A percentile compares a stretch with the other conserved stretches of the same genome.
These are phyloP conservation scores for Aspergillus pseudotamarii DNA, from an alignment of 2,329 filamentous ascomycete species.

Conservation along the genomic window DNA sequence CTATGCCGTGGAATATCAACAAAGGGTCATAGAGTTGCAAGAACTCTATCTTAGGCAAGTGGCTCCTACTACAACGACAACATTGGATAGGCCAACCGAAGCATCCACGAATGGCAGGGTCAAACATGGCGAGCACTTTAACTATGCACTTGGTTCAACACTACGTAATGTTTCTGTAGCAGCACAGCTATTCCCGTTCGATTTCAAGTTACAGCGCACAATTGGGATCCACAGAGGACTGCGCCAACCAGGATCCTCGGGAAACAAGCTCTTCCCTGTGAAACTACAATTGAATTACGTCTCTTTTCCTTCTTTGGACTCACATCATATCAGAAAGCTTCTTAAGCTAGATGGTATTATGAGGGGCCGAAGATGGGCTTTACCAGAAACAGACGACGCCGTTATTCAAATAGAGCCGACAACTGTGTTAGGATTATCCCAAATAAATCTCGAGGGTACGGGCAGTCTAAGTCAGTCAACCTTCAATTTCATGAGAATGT, in stretches of 20 bases:
- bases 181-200: neutral
- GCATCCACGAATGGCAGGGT: neutral
- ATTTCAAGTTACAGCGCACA: neutral
- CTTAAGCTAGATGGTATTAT: slow-evolving; percentile 1
- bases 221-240: neutral
- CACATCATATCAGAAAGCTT: neutral
- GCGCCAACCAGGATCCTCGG: neutral
- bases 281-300: neutral
- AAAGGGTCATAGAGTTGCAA: neutral
- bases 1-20: neutral
- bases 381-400: neutral
- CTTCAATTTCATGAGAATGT: neutral
- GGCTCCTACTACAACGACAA: neutral
- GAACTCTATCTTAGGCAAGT: neutral
- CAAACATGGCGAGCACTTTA: neutral
- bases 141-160: neutral
- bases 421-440: neutral
- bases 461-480: neutral
- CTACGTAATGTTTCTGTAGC: neutral
- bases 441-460: neutral
- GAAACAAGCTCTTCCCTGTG: neutral
- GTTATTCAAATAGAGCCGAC: neutral
- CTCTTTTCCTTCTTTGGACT: neutral
- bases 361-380: neutral
- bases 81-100: neutral